A percentile compares a stretch with the other conserved stretches of the same genome.
These are phyloP conservation scores for Epichloe festucae DNA, from an alignment of 2,329 filamentous ascomycete genomes.

Conservation along the genomic window DNA sequence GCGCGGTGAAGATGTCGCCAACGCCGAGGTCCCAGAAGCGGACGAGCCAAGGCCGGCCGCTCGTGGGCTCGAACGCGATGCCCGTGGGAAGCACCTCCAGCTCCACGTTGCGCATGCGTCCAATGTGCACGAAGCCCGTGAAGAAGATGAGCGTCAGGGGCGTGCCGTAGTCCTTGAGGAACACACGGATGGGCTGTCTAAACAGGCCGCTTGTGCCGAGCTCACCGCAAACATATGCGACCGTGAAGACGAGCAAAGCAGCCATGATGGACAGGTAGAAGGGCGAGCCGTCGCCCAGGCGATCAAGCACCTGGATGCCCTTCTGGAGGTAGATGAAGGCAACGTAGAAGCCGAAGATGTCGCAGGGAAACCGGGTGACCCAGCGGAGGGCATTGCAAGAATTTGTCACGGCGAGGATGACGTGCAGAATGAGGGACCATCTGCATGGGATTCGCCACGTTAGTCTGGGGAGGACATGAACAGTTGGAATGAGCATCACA, in stretches of 20 bases:
- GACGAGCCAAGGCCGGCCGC: conserved; percentile 61
- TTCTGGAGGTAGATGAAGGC: conserved; percentile 88
- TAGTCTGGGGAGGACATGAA: not conserved
- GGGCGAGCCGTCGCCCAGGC: conserved; percentile 53
- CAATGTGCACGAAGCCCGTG: conserved; percentile 77
- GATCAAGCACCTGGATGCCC: conserved; percentile 71
- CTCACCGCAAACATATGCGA: conserved; percentile 61
- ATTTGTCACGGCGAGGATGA: conserved; percentile 71
- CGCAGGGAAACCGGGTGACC: conserved; percentile 82
- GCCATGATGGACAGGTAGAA: conserved; percentile 72
- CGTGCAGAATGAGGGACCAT: conserved; percentile 77
- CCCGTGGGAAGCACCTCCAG: conserved; percentile 63
- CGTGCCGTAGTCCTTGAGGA: conserved; percentile 82
- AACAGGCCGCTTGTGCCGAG: conserved; percentile 62
- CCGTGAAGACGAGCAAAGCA: conserved; percentile 63
- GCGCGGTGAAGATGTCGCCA: conserved; percentile 64
- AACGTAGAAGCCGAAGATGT: conserved; percentile 90
- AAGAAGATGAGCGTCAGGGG: conserved; percentile 77
- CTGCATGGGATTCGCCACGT: conserved; percentile 22
- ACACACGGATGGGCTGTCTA: conserved; percentile 61
- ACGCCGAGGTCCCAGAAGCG: conserved; percentile 67
- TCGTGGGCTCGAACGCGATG: conserved; percentile 67
- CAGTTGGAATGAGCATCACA: conserved; percentile 13
- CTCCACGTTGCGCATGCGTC: conserved; percentile 60
- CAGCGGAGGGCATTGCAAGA: conserved; percentile 81